Evolutionary conservation across 164 flowering plant species (phyloP).

Genomic region (Vitis labrusca): DNA sequence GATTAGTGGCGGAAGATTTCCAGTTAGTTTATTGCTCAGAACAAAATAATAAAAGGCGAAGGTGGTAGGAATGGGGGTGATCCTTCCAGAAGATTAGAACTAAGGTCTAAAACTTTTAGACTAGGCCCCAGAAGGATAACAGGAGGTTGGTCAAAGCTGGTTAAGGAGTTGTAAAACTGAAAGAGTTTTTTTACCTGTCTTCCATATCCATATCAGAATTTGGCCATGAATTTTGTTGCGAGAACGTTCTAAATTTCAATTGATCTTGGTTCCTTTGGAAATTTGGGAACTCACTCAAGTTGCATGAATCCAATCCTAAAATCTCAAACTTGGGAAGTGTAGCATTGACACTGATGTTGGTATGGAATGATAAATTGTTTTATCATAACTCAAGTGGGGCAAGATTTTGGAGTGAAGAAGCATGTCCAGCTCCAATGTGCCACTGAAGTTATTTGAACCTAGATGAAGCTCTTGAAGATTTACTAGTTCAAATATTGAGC

Average conservation of each 20-base stretch:
- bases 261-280: conserved; percentile 10
- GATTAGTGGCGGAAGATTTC: conserved; percentile 9
- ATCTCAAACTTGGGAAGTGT: background rate
- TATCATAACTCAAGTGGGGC: background rate
- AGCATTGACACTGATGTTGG: too few species aligned
- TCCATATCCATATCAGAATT: conserved; percentile 16
- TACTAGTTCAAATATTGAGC: background rate
- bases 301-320: conserved; percentile 17
- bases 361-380: background rate
- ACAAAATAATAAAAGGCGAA: background rate
- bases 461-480: background rate
- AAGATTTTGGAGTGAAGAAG: background rate
- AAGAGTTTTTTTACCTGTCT: background rate
- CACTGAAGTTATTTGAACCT: background rate
- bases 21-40: conserved; percentile 9
- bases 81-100: conserved; percentile 11
- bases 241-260: conserved; percentile 9
- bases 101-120: background rate
- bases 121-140: background rate
- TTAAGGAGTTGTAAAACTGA: conserved; percentile 3
- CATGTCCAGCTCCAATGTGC: background rate
- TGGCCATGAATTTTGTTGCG: conserved; percentile 17
- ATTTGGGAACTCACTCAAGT: conserved; percentile 18
- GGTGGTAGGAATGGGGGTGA: conserved; percentile 10
- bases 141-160: conserved; percentile 6